Percentiles rank a stretch among this genome's conserved stretches.
Conservation (phyloP, 176 grass and related monocot species). For the Musa beccarii region DNA sequence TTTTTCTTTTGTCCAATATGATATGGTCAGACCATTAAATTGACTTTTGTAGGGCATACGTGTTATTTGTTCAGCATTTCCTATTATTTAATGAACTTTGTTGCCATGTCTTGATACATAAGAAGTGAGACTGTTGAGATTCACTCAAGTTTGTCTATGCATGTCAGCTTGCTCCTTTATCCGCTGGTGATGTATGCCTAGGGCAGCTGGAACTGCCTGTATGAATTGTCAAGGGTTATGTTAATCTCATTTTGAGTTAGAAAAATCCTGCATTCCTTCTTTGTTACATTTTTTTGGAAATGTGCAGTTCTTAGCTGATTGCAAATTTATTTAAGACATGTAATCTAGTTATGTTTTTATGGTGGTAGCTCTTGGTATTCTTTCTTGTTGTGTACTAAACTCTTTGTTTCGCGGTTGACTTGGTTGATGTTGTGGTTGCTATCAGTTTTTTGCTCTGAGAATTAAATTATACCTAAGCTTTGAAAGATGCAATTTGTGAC, state of each 20-base stretch:
- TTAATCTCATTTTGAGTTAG: background rate
- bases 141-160: background rate
- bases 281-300: background rate
- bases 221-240: background rate
- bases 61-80: too few species aligned
- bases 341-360: background rate
- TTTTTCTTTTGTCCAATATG: background rate
- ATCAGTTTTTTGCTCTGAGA: too few species aligned
- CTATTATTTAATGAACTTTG: too few species aligned
- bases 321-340: background rate
- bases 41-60: background rate
- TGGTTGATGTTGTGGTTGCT: background rate
- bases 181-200: background rate
- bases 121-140: background rate
- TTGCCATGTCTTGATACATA: background rate
- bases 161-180: background rate
- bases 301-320: background rate
- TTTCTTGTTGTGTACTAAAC: background rate
- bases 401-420: background rate
- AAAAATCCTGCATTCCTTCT: background rate
- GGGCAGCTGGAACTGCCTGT: background rate
- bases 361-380: background rate
- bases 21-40: background rate
- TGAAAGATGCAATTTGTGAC: too few species aligned
- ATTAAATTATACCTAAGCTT: too few species aligned